A percentile compares a stretch with the other conserved stretches of the same genome.
Conservation (phyloP, 2,329 filamentous ascomycete species). For the Ophiostoma ulmi region DNA sequence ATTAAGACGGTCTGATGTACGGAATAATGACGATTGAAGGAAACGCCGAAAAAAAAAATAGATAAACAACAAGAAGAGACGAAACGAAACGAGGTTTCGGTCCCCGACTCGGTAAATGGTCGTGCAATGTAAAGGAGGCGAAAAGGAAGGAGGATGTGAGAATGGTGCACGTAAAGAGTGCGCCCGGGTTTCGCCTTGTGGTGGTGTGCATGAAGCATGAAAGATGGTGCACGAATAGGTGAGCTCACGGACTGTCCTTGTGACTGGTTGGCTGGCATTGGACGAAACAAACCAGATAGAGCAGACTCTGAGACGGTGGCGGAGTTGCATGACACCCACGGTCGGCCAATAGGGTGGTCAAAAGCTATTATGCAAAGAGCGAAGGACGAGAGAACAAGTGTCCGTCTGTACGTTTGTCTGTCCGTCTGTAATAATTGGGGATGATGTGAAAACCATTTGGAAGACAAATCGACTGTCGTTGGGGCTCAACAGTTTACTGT, state of each 20-base stretch:
- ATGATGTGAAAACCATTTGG: neutral
- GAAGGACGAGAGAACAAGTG: neutral
- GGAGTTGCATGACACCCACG: neutral
- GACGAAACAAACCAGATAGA: neutral
- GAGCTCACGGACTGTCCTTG: neutral
- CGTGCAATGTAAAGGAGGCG: neutral
- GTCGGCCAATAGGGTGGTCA: neutral
- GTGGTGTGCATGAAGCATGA: constrained; percentile 6
- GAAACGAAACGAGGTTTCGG: neutral
- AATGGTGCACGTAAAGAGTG: neutral
- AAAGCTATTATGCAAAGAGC: neutral
- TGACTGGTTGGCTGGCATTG: constrained; percentile 1
- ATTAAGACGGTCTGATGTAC: neutral
- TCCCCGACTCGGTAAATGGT: neutral
- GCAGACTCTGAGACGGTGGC: constrained; percentile 4
- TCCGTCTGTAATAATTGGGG: too few relatives aligned
- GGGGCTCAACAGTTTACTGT: neutral
- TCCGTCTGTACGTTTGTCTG: neutral
- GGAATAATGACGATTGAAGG: neutral
- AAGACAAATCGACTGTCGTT: neutral
- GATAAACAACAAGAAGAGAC: neutral
- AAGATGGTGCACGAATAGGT: neutral
- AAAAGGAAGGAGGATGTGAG: neutral
- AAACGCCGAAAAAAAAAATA: neutral
- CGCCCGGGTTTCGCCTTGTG: constrained; percentile 6